These are phyloP conservation scores for Globisporangium radiosum DNA, from an alignment of 352 stramenopile species.

Conservation along the genomic window DNA sequence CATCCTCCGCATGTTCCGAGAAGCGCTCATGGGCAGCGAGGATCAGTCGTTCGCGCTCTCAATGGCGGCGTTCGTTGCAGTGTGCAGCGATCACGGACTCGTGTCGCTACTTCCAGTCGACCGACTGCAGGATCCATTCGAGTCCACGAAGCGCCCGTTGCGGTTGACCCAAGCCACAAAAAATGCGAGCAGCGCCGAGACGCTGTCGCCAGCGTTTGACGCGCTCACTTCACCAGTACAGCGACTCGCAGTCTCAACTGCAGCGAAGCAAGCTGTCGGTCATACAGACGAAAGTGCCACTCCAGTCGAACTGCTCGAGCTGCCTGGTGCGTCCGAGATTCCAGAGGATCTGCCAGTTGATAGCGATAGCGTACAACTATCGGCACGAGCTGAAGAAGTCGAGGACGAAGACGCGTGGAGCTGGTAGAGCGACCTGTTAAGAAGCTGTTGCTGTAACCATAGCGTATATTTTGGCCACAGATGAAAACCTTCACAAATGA, in stretches of 20 bases:
- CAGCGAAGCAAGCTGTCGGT: neutral
- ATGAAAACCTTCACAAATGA: too few species aligned
- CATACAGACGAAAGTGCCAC: neutral
- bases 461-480: neutral
- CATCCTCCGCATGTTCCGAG: constrained; percentile 71
- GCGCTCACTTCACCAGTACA: constrained; percentile 5
- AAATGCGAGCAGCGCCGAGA: neutral
- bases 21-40: constrained; percentile 50
- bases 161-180: neutral
- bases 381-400: constrained; percentile 36
- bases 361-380: neutral
- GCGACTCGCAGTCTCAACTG: neutral
- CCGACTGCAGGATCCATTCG: constrained; percentile 46
- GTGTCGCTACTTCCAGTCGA: constrained; percentile 59
- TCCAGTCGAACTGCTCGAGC: neutral
- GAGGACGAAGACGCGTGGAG: constrained; percentile 28
- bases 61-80: constrained; percentile 58
- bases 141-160: neutral
- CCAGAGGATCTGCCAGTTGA: constrained; percentile 24
- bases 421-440: constrained; percentile 14
- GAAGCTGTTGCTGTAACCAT: neutral
- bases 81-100: constrained; percentile 68
- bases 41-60: constrained; percentile 73
- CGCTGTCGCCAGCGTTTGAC: constrained; percentile 2
- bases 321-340: constrained; percentile 17